Base-by-base conservation (phyloP, 2,329 filamentous ascomycete species). In the Colletotrichum horii region DNA sequence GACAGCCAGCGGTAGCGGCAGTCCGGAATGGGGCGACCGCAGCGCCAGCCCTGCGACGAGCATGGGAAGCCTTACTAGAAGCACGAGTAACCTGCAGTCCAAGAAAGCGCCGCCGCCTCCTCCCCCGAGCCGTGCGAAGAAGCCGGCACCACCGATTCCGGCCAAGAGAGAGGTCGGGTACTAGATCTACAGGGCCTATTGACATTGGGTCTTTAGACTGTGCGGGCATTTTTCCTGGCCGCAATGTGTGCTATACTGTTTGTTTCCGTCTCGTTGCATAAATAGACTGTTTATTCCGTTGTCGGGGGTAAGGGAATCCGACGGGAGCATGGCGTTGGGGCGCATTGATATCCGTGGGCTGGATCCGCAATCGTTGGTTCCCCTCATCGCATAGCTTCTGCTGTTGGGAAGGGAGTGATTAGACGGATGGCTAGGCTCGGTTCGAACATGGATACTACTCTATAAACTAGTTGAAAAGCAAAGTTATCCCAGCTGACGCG, bases 11-110 rank as follows among this genome's bases (percentile, higher is more conserved):
- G 88, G 87, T 76, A 88, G 88, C 76, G 88, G 86, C 52, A 91
- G 89, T 43, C 88, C 88, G 1, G 87, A 89, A 70, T 89, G 87
- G 82, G 85, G 84, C 24, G 87, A 89, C 61, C 87, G 88, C 70
- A 88, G 88, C 79, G 84, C 89, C 72, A 91, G 89, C 78, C 90
- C 90, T 0, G 88, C 89, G 4, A 91, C 90, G 1, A 91, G 89
- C 81, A 87, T 89, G 72, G 89, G 88, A 75, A 91, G 89, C 34
- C 79, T 90, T 61, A 90, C 85, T 78, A 84, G 87, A 61, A 89
- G 84, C 70, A 83, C 86, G 48, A 82, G 77, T 19, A 78, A 71
- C 28, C 66, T 77, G 3, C 84, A 74, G 22, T 70, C 67, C 5
- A 83, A 84, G 79, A 88, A 88, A 75, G 85, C 83, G 1, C 87